Conservation (phyloP, 805 yeast species). For the Starmerella riodocensis region DNA sequence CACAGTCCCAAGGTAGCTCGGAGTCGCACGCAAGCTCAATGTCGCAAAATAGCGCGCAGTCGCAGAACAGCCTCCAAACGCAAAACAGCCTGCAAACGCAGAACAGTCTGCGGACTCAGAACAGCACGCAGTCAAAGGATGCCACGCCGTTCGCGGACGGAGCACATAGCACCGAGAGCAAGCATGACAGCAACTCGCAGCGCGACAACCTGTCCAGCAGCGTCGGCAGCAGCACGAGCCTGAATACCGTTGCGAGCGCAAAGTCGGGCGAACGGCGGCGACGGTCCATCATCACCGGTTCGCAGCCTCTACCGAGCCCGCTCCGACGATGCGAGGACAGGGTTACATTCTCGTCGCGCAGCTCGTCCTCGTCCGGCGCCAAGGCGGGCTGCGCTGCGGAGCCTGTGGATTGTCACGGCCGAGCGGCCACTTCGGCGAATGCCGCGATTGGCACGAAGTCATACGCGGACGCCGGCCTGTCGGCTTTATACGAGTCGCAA, state of each 20-base stretch:
- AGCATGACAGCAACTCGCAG: no score
- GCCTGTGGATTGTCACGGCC: not conserved
- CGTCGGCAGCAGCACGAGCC: not conserved
- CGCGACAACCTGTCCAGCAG: no score
- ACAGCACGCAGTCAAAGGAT: no score
- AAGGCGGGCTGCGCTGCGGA: not conserved
- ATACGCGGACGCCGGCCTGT: not conserved
- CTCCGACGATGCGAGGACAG: slow-evolving; percentile 5
- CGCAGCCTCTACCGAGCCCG: slow-evolving; percentile 18
- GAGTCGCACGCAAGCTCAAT: no score
- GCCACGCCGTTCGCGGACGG: no score
- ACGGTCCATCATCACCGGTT: slow-evolving; percentile 7
- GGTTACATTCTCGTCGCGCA: not conserved
- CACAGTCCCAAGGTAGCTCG: no score
- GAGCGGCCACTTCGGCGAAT: not conserved
- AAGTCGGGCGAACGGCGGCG: not conserved
- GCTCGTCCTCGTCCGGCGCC: not conserved
- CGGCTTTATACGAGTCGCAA: no score
- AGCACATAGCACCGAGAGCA: no score
- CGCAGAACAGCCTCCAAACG: no score
- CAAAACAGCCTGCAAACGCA: no score
- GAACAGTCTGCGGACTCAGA: no score
- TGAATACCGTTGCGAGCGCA: not conserved
- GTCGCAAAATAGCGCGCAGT: no score
- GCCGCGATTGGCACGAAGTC: not conserved